These are phyloP conservation scores for Prunus davidiana DNA, from an alignment of 306 rosid genomes.

Conservation along the genomic window DNA sequence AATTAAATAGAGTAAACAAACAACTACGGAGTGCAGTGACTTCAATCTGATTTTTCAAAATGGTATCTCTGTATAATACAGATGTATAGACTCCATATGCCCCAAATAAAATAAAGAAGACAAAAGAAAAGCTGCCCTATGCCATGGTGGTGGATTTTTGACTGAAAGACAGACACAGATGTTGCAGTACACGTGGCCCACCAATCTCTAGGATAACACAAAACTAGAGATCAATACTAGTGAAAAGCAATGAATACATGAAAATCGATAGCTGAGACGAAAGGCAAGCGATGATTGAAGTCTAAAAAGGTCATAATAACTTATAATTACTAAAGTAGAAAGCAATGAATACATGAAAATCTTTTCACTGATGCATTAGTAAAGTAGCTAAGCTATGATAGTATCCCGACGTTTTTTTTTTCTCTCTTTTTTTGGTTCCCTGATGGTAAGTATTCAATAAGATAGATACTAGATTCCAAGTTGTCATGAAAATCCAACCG, in stretches of 20 bases:
- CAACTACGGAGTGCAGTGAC: not conserved
- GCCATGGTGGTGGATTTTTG: not conserved
- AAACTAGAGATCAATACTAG: not conserved
- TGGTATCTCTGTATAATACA: not conserved
- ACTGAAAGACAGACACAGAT: not conserved
- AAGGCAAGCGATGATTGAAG: not conserved
- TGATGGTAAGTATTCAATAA: too few species aligned
- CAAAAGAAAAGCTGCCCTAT: not conserved
- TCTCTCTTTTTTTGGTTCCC: too few species aligned
- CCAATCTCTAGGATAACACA: not conserved
- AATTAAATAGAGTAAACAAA: not conserved
- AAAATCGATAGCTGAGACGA: not conserved
- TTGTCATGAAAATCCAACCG: not conserved
- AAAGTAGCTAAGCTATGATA: not conserved
- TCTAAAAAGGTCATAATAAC: too few species aligned
- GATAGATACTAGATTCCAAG: not conserved
- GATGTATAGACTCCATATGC: not conserved
- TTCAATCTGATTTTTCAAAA: not conserved
- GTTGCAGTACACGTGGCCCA: not conserved
- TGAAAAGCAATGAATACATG: not conserved
- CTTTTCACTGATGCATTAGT: not conserved
- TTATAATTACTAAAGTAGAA: too few species aligned
- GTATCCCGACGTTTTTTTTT: not conserved
- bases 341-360: not conserved
- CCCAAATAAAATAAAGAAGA: not conserved